Base-by-base conservation (phyloP, 2,329 filamentous ascomycete genomes). In the Nannizziopsis arthrosporioides region DNA sequence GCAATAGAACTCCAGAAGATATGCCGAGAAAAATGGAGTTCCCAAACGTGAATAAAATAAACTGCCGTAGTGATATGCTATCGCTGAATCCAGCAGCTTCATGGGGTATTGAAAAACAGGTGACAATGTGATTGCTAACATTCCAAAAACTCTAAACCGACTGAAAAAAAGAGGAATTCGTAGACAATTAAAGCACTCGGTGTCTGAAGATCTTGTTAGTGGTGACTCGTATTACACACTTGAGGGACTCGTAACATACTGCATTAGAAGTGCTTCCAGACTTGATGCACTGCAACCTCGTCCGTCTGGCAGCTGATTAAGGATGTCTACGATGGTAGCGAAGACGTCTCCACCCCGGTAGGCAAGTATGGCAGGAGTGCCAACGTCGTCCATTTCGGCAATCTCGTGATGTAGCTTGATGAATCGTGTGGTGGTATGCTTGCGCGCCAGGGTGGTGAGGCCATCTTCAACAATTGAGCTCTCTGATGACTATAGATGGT, bases 331-430 rank as follows among this genome's bases (percentile, higher is more conserved):
- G 45, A 96, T 72, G 59, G 89, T 93, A 54, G 86, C 85, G 58
- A 96, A 88, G 55, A 95, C 80, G 55, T 96, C 89, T 46, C 88
- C 89, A 59, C 82, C 85, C 50, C 81, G 81, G 71, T 98, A 98
- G 9, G 85, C 90, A 42, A 96, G 73, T 34, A 96, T 73, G 3
- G 92, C 87, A 0, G 92, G 92, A 1, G 94, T 84, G 40, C 83
- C 82, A 30, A 88, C 84, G 50, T 84, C 80, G 63, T 95, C 87
- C 73, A 96, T 94, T 64, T 96, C 89, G 34, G 94, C 93, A 50
- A 94, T 89, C 53, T 85, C 81, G 63, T 87, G 86, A 66, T 94
- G 82, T 42, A 96, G 77, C 69, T 90, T 93, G 69, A 96, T 77
- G 62, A 98, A 96, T 61, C 85, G 86, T 31, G 85, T 77, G 8